Base-by-base conservation (phyloP, 2,329 filamentous ascomycete genomes). In the Colletotrichum melonis region DNA sequence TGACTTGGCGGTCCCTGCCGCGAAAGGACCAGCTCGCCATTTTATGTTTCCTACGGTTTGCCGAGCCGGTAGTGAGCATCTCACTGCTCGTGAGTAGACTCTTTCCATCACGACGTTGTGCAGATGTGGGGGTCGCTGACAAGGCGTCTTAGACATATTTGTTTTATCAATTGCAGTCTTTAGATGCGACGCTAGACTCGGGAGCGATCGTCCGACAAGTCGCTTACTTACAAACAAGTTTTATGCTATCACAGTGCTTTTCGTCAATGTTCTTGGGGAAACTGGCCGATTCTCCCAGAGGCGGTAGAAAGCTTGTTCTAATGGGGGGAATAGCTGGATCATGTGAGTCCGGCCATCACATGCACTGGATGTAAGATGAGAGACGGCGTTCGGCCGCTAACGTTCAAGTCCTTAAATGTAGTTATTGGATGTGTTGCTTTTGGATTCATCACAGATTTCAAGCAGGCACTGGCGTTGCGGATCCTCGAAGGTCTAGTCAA, bases 11-110 rank as follows among this genome's bases (percentile, higher is more conserved):
- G 6, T 71, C 69, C 8, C 49, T 71, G 24, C 69, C 69, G 5
- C 22, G 69, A 38, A 71, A 71, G 28, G 69, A 71, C 49, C 69
- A 71, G 4, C 63, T 71, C 6, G 69, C 69, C 0, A 63, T 71
- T 11, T 1, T 71, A 9, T 71, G 69, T 19, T 71, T 71, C 38
- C 19, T 71, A 12, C 69, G 69, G 8, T 71, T 71, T 57, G 69
- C 69, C 7, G 69, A 71, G 49, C 69, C 69, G 8, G 42, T 71
- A 4, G 69, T 71, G 16, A 71, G 57, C 56, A 63, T 71, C 8
- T 71, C 69, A 8, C 49, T 71, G 14, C 56, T 71, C 8, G 69
- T 71, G 26, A 5, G 69, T 64, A 7, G 4, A 4, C 22, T 7
- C 1, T n/a, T 3, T 7, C 19, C 30, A 8, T 3, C 22, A 12